Evolutionary conservation across 805 yeast genomes (phyloP).

Genomic region (Priceomyces carsonii): DNA sequence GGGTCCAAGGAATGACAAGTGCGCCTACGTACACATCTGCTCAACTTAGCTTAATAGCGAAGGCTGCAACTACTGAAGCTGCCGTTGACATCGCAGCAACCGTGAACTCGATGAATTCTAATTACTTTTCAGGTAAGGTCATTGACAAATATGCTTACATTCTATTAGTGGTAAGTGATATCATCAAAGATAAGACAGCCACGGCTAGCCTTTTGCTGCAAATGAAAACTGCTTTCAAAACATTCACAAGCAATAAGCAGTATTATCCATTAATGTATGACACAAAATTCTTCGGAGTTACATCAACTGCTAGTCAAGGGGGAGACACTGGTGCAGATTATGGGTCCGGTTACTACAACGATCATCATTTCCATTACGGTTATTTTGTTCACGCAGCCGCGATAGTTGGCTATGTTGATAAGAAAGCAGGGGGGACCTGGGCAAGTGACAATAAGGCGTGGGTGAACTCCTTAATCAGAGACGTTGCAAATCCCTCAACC

Average conservation of each 20-base stretch:
- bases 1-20: slow-evolving; percentile 34
- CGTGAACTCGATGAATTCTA: slow-evolving; percentile 40
- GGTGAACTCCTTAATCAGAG: slow-evolving; percentile 64
- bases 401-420: slow-evolving; percentile 66
- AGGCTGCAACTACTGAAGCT: slow-evolving; percentile 48
- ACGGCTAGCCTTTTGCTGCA: slow-evolving; percentile 33
- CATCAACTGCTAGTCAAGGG: slow-evolving; percentile 49
- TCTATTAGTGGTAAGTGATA: slow-evolving; percentile 49
- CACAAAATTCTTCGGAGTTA: slow-evolving; percentile 55
- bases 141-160: slow-evolving; percentile 60
- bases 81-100: slow-evolving; percentile 45
- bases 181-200: slow-evolving; percentile 43
- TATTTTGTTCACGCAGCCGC: slow-evolving; percentile 85
- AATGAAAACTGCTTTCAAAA: slow-evolving; percentile 45
- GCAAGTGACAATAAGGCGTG: slow-evolving; percentile 48
- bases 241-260: slow-evolving; percentile 43
- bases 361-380: slow-evolving; percentile 88
- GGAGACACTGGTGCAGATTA: slow-evolving; percentile 55
- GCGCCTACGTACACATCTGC: slow-evolving; percentile 41
- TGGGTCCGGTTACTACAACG: slow-evolving; percentile 79
- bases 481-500: slow-evolving; percentile 62
- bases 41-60: slow-evolving; percentile 44
- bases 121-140: slow-evolving; percentile 54
- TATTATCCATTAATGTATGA: slow-evolving; percentile 54
- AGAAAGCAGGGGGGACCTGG: slow-evolving; percentile 55